Evolutionary conservation across 345 rosid genomes (phyloP).

Genomic region (Eucalyptus tenuipes): DNA sequence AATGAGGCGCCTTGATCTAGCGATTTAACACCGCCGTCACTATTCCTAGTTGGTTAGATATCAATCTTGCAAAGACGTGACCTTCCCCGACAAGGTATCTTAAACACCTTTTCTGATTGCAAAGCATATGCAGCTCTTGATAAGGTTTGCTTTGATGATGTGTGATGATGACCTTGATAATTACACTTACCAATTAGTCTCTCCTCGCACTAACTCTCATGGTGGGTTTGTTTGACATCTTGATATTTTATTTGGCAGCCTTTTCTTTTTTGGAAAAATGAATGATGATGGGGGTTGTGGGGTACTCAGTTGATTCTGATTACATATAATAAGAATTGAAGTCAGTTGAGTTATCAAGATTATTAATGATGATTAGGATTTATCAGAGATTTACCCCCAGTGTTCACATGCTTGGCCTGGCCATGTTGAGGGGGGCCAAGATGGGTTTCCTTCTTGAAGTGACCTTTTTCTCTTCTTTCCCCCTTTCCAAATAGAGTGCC

Average conservation of each 20-base stretch:
- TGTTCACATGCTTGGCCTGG: not conserved
- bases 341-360: not conserved
- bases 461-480: not conserved
- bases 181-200: not conserved
- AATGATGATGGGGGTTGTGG: not conserved
- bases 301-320: not conserved
- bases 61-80: not conserved
- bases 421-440: not conserved
- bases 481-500: not conserved
- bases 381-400: not conserved
- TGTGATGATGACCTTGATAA: not conserved
- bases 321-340: not conserved
- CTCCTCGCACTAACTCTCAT: not conserved
- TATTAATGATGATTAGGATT: not conserved
- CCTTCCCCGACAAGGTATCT: not conserved
- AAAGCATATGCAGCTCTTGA: not conserved
- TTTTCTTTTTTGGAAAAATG: not conserved
- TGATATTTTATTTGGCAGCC: not conserved
- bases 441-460: not conserved
- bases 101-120: not conserved
- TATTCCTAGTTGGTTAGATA: not conserved
- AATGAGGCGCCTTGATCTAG: not conserved
- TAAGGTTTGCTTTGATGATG: not conserved
- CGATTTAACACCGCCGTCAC: not conserved
- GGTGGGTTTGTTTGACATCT: not conserved